These are phyloP conservation scores for Chalciporus chontae DNA, from an alignment of 768 basidiomycete genomes.

Conservation along the genomic window DNA sequence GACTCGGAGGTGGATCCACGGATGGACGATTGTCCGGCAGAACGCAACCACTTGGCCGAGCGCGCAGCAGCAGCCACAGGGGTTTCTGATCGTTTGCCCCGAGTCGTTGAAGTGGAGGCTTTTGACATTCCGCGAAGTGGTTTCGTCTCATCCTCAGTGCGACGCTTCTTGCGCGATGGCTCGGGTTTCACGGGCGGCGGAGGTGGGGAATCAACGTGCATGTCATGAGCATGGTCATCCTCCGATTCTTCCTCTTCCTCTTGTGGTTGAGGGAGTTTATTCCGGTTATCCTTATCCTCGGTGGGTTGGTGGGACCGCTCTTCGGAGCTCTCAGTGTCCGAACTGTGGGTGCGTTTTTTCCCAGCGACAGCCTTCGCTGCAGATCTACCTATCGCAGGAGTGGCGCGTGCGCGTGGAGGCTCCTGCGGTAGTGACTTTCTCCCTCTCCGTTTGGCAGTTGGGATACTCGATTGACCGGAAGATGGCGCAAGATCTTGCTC, in stretches of 20 bases:
- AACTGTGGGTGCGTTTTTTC: slow-evolving; percentile 21
- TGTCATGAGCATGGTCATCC: slow-evolving; percentile 40
- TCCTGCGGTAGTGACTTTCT: neutral
- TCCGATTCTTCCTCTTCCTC: slow-evolving; percentile 37
- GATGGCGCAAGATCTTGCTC: slow-evolving; percentile 40
- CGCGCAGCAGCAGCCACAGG: slow-evolving; percentile 29
- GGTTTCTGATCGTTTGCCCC: slow-evolving; percentile 25
- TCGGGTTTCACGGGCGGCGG: slow-evolving; percentile 24
- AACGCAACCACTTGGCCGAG: slow-evolving; percentile 39
- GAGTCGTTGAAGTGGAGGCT: slow-evolving; percentile 24
- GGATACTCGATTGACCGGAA: slow-evolving; percentile 4
- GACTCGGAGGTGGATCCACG: slow-evolving; percentile 13
- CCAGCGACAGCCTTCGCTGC: slow-evolving; percentile 8
- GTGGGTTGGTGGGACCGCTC: slow-evolving; percentile 12
- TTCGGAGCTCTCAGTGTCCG: slow-evolving; percentile 26
- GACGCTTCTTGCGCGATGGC: slow-evolving; percentile 43
- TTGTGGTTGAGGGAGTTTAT: slow-evolving; percentile 11
- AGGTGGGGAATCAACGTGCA: slow-evolving; percentile 30
- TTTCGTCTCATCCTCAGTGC: slow-evolving; percentile 28
- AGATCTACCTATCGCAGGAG: slow-evolving; percentile 2
- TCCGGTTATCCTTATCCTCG: slow-evolving; percentile 35
- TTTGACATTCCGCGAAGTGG: slow-evolving; percentile 21
- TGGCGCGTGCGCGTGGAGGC: slow-evolving; percentile 4
- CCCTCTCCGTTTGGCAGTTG: slow-evolving; percentile 8
- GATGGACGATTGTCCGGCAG: slow-evolving; percentile 32